Evolutionary conservation across 2,329 filamentous ascomycete genomes (phyloP).

Genomic region (Mycosphaerella arachidis): DNA sequence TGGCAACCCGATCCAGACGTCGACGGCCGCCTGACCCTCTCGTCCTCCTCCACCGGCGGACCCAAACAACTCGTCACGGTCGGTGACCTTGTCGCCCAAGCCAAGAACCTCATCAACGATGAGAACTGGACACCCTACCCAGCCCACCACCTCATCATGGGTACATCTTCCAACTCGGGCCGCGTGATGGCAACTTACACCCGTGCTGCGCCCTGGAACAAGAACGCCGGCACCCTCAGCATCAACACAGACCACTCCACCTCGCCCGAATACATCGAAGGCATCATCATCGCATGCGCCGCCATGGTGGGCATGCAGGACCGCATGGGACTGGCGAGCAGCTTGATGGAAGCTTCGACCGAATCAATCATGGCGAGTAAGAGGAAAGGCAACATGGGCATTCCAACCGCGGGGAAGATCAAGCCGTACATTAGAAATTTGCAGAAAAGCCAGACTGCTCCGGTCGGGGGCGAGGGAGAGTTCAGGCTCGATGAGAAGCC

Average conservation of each 20-base stretch:
- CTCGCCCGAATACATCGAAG: slow-evolving; percentile 1
- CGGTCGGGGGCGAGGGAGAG: background rate
- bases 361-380: slow-evolving; percentile 1
- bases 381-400: background rate
- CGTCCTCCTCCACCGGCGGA: background rate
- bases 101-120: slow-evolving; percentile 2
- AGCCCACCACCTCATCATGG: background rate
- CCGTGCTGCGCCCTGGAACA: slow-evolving; percentile 3
- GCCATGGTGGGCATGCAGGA: slow-evolving; percentile 9
- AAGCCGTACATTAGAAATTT: background rate
- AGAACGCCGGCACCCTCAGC: background rate
- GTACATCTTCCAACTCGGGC: background rate
- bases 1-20: background rate
- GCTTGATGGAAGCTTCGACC: background rate
- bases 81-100: slow-evolving; percentile 2
- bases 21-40: background rate
- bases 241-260: background rate
- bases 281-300: slow-evolving; percentile 4
- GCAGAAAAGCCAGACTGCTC: background rate
- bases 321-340: background rate
- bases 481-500: too few species aligned
- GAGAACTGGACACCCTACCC: slow-evolving; percentile 5
- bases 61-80: background rate
- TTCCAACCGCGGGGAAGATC: background rate
- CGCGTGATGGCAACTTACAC: slow-evolving; percentile 1